Evolutionary conservation across 495 filamentous ascomycete species (phyloP).

Genomic region (Aspergillus ostianus): DNA sequence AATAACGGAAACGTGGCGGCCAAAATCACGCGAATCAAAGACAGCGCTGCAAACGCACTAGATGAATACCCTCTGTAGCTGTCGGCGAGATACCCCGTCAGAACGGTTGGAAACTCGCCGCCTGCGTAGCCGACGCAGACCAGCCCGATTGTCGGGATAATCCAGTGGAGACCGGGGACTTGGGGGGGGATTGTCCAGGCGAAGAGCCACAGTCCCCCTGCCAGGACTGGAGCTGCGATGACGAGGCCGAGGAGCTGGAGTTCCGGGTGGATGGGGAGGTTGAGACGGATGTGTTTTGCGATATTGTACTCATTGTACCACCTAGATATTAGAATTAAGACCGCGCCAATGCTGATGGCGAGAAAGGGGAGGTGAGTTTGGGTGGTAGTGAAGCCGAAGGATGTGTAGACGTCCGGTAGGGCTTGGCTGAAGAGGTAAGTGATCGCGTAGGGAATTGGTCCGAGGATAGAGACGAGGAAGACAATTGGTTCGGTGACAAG

Average conservation of each 20-base stretch:
- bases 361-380: conserved; percentile 46
- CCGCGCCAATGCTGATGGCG: conserved; percentile 42
- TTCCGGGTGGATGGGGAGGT: conserved; percentile 39
- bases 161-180: conserved; percentile 34
- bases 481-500: conserved; percentile 49
- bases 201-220: conserved; percentile 50
- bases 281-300: conserved; percentile 22
- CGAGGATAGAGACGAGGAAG: conserved; percentile 37
- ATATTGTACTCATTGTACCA: conserved; percentile 40
- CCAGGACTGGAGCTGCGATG: conserved; percentile 45
- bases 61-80: conserved; percentile 51
- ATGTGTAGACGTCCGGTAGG: conserved; percentile 42
- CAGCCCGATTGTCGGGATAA: conserved; percentile 40
- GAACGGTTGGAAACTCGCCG: conserved; percentile 48
- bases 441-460: conserved; percentile 41
- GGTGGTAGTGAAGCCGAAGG: conserved; percentile 36
- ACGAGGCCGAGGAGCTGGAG: conserved; percentile 49
- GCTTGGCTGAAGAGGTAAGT: conserved; percentile 55
- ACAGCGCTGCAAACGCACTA: conserved; percentile 49
- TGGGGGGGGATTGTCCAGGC: conserved; percentile 51
- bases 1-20: conserved; percentile 49
- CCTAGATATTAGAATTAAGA: conserved; percentile 41
- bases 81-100: conserved; percentile 54
- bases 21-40: conserved; percentile 42
- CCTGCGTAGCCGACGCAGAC: conserved; percentile 48